Conservation (phyloP, 1,284 basidiomycete genomes). For the Xerocomus nothofagi region DNA sequence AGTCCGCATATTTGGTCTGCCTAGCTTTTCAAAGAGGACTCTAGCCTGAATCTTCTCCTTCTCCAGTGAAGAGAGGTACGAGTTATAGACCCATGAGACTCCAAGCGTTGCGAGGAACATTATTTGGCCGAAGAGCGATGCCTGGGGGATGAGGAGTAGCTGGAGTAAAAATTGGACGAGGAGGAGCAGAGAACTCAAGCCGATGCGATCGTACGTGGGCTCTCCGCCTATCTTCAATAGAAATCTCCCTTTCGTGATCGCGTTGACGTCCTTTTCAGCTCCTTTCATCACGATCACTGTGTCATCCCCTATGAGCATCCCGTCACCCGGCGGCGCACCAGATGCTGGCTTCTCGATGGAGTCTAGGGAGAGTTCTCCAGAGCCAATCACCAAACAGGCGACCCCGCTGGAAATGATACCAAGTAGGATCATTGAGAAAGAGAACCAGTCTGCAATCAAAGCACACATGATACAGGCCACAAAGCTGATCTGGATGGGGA, state of each 20-base stretch:
- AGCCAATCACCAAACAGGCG: constrained; percentile 32
- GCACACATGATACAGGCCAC: constrained; percentile 24
- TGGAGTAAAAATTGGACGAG: constrained; percentile 31
- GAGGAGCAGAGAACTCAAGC: constrained; percentile 31
- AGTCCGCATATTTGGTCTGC: constrained; percentile 19
- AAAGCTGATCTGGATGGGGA: constrained; percentile 28
- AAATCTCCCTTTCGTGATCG: constrained; percentile 31
- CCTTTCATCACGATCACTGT: constrained; percentile 29
- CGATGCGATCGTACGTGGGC: constrained; percentile 21
- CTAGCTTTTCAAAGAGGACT: constrained; percentile 22
- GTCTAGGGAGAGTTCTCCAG: constrained; percentile 21
- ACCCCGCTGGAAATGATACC: constrained; percentile 33
- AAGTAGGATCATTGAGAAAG: constrained; percentile 32
- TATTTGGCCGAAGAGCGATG: constrained; percentile 32
- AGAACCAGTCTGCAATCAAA: constrained; percentile 28
- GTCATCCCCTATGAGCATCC: constrained; percentile 22
- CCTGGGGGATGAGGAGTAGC: constrained; percentile 30
- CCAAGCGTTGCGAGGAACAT: constrained; percentile 31
- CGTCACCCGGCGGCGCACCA: constrained; percentile 29
- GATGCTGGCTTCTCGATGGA: constrained; percentile 15
- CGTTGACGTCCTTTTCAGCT: constrained; percentile 30
- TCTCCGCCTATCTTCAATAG: constrained; percentile 16
- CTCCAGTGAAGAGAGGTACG: constrained; percentile 34
- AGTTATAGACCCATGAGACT: constrained; percentile 36
- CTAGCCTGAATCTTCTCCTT: constrained; percentile 31